Evolutionary conservation across 2,329 filamentous ascomycete species (phyloP).

Genomic region (Tothia fuscella): DNA sequence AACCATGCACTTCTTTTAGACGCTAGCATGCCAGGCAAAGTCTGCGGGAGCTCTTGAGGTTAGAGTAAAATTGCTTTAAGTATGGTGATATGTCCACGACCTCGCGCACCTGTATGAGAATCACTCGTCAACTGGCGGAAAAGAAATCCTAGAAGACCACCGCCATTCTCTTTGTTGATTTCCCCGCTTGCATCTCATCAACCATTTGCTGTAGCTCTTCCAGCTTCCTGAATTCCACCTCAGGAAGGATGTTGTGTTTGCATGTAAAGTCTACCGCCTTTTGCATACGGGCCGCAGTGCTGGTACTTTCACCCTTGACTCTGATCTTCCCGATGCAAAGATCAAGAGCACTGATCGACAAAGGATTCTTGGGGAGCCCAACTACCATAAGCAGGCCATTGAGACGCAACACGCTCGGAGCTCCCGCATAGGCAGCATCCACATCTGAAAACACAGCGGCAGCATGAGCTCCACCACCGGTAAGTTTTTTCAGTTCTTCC

Average conservation of each 20-base stretch:
- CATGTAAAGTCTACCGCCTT: conserved; percentile 34
- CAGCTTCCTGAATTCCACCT: conserved; percentile 28
- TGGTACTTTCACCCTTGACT: conserved; percentile 31
- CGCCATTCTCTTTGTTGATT: conserved; percentile 25
- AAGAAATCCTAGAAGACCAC: conserved; percentile 27
- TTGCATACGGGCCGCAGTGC: conserved; percentile 31
- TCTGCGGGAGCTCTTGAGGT: too few species aligned
- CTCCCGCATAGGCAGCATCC: conserved; percentile 26
- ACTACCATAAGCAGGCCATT: conserved; percentile 33
- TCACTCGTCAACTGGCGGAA: too few species aligned
- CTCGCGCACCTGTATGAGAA: too few species aligned
- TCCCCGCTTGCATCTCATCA: conserved; percentile 27
- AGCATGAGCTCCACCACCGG: conserved; percentile 30
- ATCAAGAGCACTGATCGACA: conserved; percentile 28
- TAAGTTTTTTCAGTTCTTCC: conserved; percentile 29
- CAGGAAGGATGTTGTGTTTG: conserved; percentile 30
- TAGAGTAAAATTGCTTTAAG: too few species aligned
- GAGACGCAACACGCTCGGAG: conserved; percentile 25
- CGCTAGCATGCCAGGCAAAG: too few species aligned
- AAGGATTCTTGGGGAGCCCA: conserved; percentile 27
- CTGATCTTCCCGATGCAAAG: conserved; percentile 29
- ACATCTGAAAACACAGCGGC: conserved; percentile 31
- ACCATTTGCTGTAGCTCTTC: conserved; percentile 29
- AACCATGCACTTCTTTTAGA: too few species aligned
- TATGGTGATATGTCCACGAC: too few species aligned